Base-by-base conservation (phyloP, 2,329 filamentous ascomycete species). In the Clonostachys chloroleuca region DNA sequence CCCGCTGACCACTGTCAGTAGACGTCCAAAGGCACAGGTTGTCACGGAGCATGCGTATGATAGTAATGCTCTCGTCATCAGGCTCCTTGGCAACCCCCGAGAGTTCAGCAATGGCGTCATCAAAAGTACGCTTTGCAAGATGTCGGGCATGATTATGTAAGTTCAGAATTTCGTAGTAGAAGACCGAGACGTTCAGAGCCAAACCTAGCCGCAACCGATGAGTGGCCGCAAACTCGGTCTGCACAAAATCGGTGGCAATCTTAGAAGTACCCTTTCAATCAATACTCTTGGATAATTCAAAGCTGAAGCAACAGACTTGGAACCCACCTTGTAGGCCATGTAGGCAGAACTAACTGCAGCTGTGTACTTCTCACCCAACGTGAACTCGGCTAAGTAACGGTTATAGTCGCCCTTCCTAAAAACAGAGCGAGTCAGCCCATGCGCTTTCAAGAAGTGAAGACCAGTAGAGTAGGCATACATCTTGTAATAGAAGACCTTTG, bases 111-210 rank as follows among this genome's bases (percentile, higher is more conserved):
- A 97, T 96, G 64, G 92, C 92, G 70, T 96, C 92, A 69, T 97
- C 92, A 66, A 97, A 97, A 44, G 94, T 92, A 80, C 96, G 92
- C 85, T 97, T 97, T 74, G 92, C 92, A 58, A 97, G 85, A 70
- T 97, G 92, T 84, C 92, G 97, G 66, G 92, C 92, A 68, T 88
- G 90, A 74, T 96, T 92, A 64, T 92, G 92, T 35, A 92, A 95
- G 86, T 96, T 97, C 68, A 96, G 80, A 70, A 96, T 96, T 83
- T 96, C 94, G 75, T 96, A 96, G 84, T 96, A 96, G 82, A 96
- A 96, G 65, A 96, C 92, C 55, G 92, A 96, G 84, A 97, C 96
- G 87, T 96, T 97, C 60, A 97, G 85, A 59, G 92, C 92, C 64
- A 97, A 87, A 72, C 92, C 92, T 57, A 97, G n/a, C n/a, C n/a